phyloP scores from a whole-genome alignment of 805 yeast genomes.

The Pichia pseudocactophila region DNA sequence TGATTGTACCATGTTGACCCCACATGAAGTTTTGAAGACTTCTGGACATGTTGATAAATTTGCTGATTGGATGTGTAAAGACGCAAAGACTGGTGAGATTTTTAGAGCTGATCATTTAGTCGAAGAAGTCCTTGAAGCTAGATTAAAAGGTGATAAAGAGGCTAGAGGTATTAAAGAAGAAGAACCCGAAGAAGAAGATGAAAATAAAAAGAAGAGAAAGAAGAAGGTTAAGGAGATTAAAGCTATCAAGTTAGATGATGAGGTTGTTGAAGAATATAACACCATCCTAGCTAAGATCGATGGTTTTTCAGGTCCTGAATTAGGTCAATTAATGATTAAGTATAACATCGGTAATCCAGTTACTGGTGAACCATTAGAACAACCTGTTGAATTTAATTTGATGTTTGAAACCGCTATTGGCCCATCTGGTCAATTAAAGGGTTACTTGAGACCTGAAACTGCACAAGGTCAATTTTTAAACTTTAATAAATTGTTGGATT shows the following conservation, averaged over 20 bases:
- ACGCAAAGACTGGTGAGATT: slow-evolving; percentile 91
- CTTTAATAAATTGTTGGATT: slow-evolving; percentile 86
- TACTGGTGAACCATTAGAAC: slow-evolving; percentile 76
- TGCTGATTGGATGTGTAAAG: slow-evolving; percentile 99
- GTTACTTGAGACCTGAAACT: slow-evolving; percentile 96
- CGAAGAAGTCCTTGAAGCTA: slow-evolving; percentile 93
- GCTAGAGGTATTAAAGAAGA: slow-evolving; percentile 80
- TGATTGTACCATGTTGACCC: slow-evolving; percentile 96
- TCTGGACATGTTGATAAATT: slow-evolving; percentile 99
- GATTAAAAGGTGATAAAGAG: slow-evolving; percentile 93
- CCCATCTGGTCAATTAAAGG: slow-evolving; percentile 93
- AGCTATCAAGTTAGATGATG: slow-evolving; percentile 79
- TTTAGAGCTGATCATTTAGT: slow-evolving; percentile 98
- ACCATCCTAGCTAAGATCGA: slow-evolving; percentile 85
- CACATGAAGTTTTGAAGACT: slow-evolving; percentile 94
- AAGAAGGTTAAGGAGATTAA: slow-evolving; percentile 94
- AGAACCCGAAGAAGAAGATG: slow-evolving; percentile 59
- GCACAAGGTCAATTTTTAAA: slow-evolving; percentile 99
- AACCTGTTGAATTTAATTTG: slow-evolving; percentile 91
- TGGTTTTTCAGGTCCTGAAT: slow-evolving; percentile 86
- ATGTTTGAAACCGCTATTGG: slow-evolving; percentile 99
- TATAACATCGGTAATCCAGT: slow-evolving; percentile 86
- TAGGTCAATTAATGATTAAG: slow-evolving; percentile 81
- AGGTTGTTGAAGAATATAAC: slow-evolving; percentile 72
- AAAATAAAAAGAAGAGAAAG: slow-evolving; percentile 82